These are phyloP conservation scores for Biscutella auriculata DNA, from an alignment of 441 rosid genomes.

Conservation along the genomic window DNA sequence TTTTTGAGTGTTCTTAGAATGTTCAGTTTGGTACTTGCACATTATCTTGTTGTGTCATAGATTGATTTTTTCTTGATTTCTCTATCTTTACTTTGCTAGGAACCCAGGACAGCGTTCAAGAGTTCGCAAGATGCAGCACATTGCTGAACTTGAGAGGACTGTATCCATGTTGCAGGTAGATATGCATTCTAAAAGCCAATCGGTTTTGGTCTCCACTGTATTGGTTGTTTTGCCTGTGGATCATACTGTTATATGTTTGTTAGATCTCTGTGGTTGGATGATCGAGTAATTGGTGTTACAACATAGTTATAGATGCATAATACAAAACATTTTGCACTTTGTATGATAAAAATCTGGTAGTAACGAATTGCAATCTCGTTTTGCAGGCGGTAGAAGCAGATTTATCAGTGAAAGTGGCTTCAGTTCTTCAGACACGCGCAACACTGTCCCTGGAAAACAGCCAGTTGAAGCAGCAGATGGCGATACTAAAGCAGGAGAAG, in stretches of 20 bases:
- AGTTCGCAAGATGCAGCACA: constrained; percentile 72
- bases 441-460: constrained; percentile 50
- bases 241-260: background rate
- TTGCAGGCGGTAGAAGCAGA: constrained; percentile 49
- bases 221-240: background rate
- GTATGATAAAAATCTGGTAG: background rate
- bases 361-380: background rate
- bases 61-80: background rate
- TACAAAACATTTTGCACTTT: background rate
- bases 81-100: constrained; percentile 25
- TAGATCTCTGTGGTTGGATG: background rate
- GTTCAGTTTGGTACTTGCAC: background rate
- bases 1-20: background rate
- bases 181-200: background rate
- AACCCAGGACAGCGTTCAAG: constrained; percentile 73
- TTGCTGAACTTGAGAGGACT: constrained; percentile 66
- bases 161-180: constrained; percentile 52
- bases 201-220: background rate
- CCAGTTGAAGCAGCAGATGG: constrained; percentile 47
- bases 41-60: background rate
- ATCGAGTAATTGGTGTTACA: background rate
- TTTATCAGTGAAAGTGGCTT: constrained; percentile 39
- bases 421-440: constrained; percentile 48
- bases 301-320: background rate
- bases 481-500: constrained; percentile 42